Evolutionary conservation across 176 grass and related monocot genomes (phyloP).

Genomic region (Secale cereale): DNA sequence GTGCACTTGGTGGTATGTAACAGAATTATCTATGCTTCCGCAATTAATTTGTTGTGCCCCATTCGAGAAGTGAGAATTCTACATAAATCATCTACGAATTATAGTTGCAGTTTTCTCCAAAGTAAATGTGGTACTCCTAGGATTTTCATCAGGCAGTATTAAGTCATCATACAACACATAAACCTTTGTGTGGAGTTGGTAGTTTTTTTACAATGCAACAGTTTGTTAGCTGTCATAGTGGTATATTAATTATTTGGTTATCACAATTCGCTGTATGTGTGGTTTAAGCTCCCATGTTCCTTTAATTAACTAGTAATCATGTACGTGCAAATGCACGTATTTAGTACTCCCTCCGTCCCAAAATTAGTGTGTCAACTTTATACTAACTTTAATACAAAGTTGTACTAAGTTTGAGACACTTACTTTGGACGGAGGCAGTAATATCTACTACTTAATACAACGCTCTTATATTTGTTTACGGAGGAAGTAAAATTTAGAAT

Average conservation of each 20-base stretch:
- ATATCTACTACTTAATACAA: no score
- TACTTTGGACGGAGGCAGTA: no score
- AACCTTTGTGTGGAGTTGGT: background rate
- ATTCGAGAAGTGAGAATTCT: background rate
- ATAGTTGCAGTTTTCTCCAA: background rate
- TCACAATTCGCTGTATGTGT: background rate
- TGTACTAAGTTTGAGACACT: no score
- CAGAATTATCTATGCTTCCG: background rate
- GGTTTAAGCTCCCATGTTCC: background rate
- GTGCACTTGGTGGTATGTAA: background rate
- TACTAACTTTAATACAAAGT: no score
- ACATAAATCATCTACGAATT: background rate
- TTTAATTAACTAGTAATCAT: no score
- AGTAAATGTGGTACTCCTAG: background rate
- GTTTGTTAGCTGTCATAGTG: background rate
- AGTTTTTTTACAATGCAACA: background rate
- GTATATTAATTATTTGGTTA: background rate
- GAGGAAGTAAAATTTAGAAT: no score
- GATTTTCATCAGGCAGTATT: background rate
- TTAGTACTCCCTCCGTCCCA: no score
- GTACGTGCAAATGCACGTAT: no score
- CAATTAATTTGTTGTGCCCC: background rate
- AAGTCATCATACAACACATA: background rate
- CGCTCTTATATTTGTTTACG: no score
- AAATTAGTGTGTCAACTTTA: no score